phyloP scores from a whole-genome alignment of 345 rosid genomes.

The Corchorus olitorius region DNA sequence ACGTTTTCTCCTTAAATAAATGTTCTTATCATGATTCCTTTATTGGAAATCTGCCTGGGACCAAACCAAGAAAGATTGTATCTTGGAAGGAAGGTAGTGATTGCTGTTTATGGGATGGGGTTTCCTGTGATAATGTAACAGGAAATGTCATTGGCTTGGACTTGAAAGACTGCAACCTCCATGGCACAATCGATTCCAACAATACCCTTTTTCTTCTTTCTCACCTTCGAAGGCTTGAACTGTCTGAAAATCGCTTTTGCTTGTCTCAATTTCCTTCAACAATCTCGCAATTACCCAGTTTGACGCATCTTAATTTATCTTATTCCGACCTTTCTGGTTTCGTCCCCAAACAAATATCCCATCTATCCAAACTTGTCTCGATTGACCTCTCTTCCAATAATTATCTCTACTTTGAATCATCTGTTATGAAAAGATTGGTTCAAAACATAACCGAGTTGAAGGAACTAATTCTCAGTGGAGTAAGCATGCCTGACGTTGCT shows the following conservation, averaged over 20 bases:
- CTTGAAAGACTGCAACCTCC: slow-evolving; percentile 12
- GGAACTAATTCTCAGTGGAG: neutral
- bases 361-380: slow-evolving; percentile 2
- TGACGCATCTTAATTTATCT: slow-evolving; percentile 24
- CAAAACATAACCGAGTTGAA: slow-evolving; percentile 3
- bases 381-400: neutral
- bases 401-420: neutral
- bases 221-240: slow-evolving; percentile 29
- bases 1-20: no score
- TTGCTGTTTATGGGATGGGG: slow-evolving; percentile 40
- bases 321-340: neutral
- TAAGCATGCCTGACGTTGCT: neutral
- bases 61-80: neutral
- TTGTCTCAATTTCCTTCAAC: slow-evolving; percentile 7
- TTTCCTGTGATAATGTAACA: slow-evolving; percentile 21
- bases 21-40: neutral
- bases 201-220: slow-evolving; percentile 27
- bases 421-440: neutral
- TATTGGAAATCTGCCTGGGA: neutral
- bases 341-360: slow-evolving; percentile 12
- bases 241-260: slow-evolving; percentile 10
- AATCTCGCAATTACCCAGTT: slow-evolving; percentile 17
- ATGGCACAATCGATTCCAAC: slow-evolving; percentile 12
- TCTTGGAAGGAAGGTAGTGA: slow-evolving; percentile 27
- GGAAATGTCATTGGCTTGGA: slow-evolving; percentile 31